Evolutionary conservation across 345 rosid species (phyloP).

Genomic region (Dipteronia dyeriana): DNA sequence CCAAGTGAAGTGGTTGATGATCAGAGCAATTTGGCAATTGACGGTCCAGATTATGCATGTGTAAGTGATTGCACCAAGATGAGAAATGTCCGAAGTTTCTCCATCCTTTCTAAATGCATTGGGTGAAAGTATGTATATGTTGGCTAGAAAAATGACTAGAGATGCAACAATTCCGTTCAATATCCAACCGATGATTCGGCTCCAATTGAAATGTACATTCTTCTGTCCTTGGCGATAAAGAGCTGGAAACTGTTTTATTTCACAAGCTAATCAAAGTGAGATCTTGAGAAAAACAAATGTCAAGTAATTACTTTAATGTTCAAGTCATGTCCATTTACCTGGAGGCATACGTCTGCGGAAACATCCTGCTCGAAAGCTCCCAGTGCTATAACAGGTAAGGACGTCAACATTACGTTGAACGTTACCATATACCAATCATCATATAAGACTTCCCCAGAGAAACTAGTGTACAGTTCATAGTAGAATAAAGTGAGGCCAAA

Average conservation of each 20-base stretch:
- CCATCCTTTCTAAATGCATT: slow-evolving; percentile 48
- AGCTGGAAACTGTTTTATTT: slow-evolving; percentile 63
- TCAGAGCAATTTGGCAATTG: slow-evolving; percentile 69
- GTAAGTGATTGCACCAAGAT: slow-evolving; percentile 52
- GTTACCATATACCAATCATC: slow-evolving; percentile 68
- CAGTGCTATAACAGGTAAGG: slow-evolving; percentile 73
- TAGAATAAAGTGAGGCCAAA: slow-evolving; percentile 83
- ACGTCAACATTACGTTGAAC: slow-evolving; percentile 74
- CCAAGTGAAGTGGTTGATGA: slow-evolving; percentile 78
- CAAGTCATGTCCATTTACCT: slow-evolving; percentile 37
- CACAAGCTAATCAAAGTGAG: background rate
- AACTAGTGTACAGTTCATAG: slow-evolving; percentile 64
- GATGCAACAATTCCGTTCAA: slow-evolving; percentile 57
- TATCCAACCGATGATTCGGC: slow-evolving; percentile 72
- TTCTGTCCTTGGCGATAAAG: slow-evolving; percentile 75
- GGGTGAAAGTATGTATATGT: slow-evolving; percentile 41
- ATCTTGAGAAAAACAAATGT: too few relatives aligned
- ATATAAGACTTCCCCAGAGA: slow-evolving; percentile 69
- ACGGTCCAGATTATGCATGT: slow-evolving; percentile 72
- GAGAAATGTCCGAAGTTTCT: slow-evolving; percentile 45
- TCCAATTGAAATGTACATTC: slow-evolving; percentile 70
- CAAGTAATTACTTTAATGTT: too few relatives aligned
- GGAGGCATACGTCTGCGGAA: slow-evolving; percentile 70
- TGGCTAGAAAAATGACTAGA: slow-evolving; percentile 49
- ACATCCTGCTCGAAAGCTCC: slow-evolving; percentile 86